Evolutionary conservation across 2,329 filamentous ascomycete genomes (phyloP), one percentile per base, ranked within the genome.

Genomic region (Colletotrichum echinochloae): DNA sequence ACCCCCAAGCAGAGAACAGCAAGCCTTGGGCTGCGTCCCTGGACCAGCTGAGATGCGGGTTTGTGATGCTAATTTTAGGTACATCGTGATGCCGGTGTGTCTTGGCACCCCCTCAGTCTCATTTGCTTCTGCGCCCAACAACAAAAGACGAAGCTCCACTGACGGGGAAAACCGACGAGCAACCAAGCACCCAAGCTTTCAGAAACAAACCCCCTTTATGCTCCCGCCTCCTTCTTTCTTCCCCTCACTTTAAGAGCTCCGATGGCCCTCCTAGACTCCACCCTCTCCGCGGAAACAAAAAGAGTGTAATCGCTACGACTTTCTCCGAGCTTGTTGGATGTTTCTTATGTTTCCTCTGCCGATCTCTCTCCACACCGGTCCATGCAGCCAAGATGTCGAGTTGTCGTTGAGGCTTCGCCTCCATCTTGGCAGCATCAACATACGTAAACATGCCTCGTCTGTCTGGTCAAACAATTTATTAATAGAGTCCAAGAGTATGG

Each of bases 41-140:
- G 12, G 48, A 12, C 46, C 26, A 62, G 60, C 60, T 62, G 44
- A 52, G 48, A 28, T 48, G 67, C 62, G 55, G 48, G 33, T 51
- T 51, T 28, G n/a, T 7, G 60, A 62, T 70, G 63, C 67, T 70
- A 70, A 60, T 55, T 70, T 67, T 70, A 70, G 65, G 57, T 30
- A 37, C n/a, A 20, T 41, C 52, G 18, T n/a, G 23, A 62, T 63
- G 63, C 56, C 35, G 2, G 35, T 46, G 23, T 33, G 35, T 28
- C 65, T 70, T 62, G 65, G 65, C 65, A 39, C 23, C 33, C 33
- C 26, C 48, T 20, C 23, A 54, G 33, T 44, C 28, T 5, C 44
- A 12, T 65, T 37, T 26, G 14, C 35, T 26, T 33, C 14, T 20
- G 30, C 37, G 37, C 33, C 23, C 44, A 61, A 39, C 46, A 54